These are phyloP conservation scores for Chalciporus piperatoides DNA, from an alignment of 1,284 basidiomycete species.

Conservation along the genomic window DNA sequence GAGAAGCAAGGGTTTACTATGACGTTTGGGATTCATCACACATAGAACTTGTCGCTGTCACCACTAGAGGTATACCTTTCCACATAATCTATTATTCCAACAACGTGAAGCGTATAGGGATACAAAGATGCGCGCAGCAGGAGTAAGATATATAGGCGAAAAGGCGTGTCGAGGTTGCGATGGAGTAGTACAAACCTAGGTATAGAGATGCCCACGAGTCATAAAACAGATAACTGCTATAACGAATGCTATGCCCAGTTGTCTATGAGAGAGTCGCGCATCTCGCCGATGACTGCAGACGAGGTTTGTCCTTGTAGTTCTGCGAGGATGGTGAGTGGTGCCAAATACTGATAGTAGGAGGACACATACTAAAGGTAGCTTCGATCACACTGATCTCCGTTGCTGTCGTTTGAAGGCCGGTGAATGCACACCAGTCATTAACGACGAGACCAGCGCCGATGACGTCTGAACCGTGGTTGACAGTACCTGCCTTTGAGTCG, in stretches of 20 bases:
- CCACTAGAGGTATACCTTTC: conserved; percentile 1
- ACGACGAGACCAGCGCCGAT: conserved; percentile 97
- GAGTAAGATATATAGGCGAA: not conserved
- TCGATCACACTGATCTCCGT: conserved; percentile 99
- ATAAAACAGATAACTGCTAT: not conserved
- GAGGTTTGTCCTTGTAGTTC: conserved; percentile 87
- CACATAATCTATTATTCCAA: conserved; percentile 16
- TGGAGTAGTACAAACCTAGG: conserved; percentile 2
- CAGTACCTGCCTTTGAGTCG: conserved; percentile 78
- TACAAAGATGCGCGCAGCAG: conserved; percentile 22
- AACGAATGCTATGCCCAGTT: conserved; percentile 71
- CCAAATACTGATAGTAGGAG: conserved; percentile 1
- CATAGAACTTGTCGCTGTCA: not conserved
- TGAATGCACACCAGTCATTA: conserved; percentile 99
- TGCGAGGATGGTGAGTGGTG: conserved; percentile 31
- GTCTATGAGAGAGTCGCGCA: conserved; percentile 92
- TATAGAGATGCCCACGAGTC: conserved; percentile 3
- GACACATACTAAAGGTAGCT: conserved; percentile 85
- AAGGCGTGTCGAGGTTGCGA: not conserved
- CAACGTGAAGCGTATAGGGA: conserved; percentile 12
- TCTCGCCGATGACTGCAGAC: conserved; percentile 87
- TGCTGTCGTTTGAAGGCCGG: conserved; percentile 93
- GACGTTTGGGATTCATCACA: not conserved
- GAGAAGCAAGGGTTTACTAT: conserved; percentile 56
- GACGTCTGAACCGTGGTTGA: conserved; percentile 97